Evolutionary conservation across 1,284 basidiomycete genomes (phyloP).

Genomic region (Porphyrellus sp.): DNA sequence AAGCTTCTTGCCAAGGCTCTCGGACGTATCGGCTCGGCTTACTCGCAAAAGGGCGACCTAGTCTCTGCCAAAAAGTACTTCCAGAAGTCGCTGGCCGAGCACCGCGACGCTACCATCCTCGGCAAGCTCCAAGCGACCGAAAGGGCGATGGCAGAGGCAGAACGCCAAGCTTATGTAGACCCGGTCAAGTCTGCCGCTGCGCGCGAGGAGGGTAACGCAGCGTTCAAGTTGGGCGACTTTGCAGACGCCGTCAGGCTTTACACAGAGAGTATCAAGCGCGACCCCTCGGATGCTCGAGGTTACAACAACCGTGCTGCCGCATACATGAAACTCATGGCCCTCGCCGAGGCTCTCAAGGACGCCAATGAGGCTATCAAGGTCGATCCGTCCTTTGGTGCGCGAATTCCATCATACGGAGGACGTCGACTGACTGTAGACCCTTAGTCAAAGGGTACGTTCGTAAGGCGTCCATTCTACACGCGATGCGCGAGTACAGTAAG

Average conservation of each 20-base stretch:
- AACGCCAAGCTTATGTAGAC: slow-evolving; percentile 85
- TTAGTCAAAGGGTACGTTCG: slow-evolving; percentile 96
- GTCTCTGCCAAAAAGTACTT: slow-evolving; percentile 83
- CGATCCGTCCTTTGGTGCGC: slow-evolving; percentile 79
- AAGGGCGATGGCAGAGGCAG: slow-evolving; percentile 73
- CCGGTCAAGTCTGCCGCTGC: slow-evolving; percentile 82
- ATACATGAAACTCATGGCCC: slow-evolving; percentile 91
- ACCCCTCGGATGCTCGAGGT: slow-evolving; percentile 85
- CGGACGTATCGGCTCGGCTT: slow-evolving; percentile 86
- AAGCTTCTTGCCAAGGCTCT: slow-evolving; percentile 84
- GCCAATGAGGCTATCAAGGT: slow-evolving; percentile 90
- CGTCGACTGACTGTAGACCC: slow-evolving; percentile 1
- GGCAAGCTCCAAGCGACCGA: slow-evolving; percentile 89
- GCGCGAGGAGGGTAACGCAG: slow-evolving; percentile 87
- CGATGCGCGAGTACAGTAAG: slow-evolving; percentile 91
- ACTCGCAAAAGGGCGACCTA: slow-evolving; percentile 80
- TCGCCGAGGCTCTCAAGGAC: slow-evolving; percentile 97
- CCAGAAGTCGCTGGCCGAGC: slow-evolving; percentile 92
- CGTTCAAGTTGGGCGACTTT: slow-evolving; percentile 92
- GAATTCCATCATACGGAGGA: not conserved
- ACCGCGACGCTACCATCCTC: slow-evolving; percentile 92
- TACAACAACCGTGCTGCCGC: slow-evolving; percentile 98
- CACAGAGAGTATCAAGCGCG: slow-evolving; percentile 94
- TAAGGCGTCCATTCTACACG: slow-evolving; percentile 82
- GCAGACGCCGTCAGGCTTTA: slow-evolving; percentile 92